Conservation (phyloP, 2,329 filamentous ascomycete genomes). For the Calonectria henricotiae region DNA sequence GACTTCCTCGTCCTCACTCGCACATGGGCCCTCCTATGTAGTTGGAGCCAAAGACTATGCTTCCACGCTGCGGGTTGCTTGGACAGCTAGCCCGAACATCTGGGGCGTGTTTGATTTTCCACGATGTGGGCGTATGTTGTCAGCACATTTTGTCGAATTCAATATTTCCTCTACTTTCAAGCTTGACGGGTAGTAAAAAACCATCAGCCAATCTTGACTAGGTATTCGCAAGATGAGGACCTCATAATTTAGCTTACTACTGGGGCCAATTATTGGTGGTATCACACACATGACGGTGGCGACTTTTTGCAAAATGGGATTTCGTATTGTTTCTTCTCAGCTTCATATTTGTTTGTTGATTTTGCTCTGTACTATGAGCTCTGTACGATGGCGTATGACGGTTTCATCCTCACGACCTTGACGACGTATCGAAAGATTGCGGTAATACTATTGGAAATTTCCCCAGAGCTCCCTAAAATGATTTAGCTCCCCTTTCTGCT, state of each 20-base stretch:
- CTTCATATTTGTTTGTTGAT: background rate
- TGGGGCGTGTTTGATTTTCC: background rate
- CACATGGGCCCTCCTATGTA: constrained; percentile 43
- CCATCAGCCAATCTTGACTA: background rate
- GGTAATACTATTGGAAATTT: constrained; percentile 7
- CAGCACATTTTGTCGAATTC: constrained; percentile 11
- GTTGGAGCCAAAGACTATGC: background rate
- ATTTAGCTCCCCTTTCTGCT: background rate
- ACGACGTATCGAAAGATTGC: constrained; percentile 4
- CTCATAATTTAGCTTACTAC: background rate
- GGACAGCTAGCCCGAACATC: background rate
- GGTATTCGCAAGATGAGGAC: background rate
- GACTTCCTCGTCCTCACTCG: constrained; percentile 36
- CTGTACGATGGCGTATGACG: constrained; percentile 17
- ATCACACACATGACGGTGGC: background rate
- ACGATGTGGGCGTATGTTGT: background rate
- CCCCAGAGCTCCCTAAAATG: constrained; percentile 9
- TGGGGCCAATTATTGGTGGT: background rate
- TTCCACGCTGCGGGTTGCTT: background rate
- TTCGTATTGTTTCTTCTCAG: background rate
- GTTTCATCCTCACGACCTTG: constrained; percentile 23
- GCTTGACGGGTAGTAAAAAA: background rate
- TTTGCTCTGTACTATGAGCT: background rate
- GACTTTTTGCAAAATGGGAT: background rate
- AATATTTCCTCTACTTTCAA: background rate